Base-by-base conservation (phyloP, 192 early-diverging fungal genomes). In the Funneliformis mosseae region DNA sequence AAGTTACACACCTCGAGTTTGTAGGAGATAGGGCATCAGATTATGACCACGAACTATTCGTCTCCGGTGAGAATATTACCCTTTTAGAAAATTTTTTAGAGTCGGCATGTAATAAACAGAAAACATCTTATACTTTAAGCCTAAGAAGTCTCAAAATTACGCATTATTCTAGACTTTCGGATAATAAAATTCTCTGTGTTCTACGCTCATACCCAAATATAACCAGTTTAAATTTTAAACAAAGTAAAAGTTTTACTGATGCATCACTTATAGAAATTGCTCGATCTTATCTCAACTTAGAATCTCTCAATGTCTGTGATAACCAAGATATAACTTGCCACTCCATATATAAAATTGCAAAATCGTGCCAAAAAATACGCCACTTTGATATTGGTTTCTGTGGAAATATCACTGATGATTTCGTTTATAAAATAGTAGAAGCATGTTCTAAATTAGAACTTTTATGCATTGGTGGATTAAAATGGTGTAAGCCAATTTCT, bases 121-220 rank as follows among this genome's bases (percentile, higher is more conserved):
- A 25, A 62, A 62, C 61, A 62, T 21, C 61, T 27, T 27, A 62
- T 62, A 62, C n/a, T 62, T 62, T n/a, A 62, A 62, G 61, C 25
- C 61, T 62, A 62, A 62, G 25, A 62, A 62, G 61, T 27, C 25
- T 62, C 61, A 62, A 62, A 62, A 62, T 62, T 62, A 27, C 61
- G 25, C 25, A 62, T 74, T 74, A 25, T 74, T 74, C 45, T 74
- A 74, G 45, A 74, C 73, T 74, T 48, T 74, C 46, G 21, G 73
- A 74, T 74, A 74, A 74, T 46, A 62, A 62, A 21, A 62, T 62
- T 62, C 61, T 62, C 18, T 25, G 61, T 62, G 4, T 62, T 25
- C 25, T 62, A 62, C 61, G 25, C 61, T 60, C n/a, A 60, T 60
- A 60, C 42, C 42, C 42, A 43, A 43, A 43, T 43, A 43, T 60